Evolutionary conservation across 108 stramenopile species (phyloP), one percentile per base, ranked within the genome.

Genomic region (Bacterosira constricta): DNA sequence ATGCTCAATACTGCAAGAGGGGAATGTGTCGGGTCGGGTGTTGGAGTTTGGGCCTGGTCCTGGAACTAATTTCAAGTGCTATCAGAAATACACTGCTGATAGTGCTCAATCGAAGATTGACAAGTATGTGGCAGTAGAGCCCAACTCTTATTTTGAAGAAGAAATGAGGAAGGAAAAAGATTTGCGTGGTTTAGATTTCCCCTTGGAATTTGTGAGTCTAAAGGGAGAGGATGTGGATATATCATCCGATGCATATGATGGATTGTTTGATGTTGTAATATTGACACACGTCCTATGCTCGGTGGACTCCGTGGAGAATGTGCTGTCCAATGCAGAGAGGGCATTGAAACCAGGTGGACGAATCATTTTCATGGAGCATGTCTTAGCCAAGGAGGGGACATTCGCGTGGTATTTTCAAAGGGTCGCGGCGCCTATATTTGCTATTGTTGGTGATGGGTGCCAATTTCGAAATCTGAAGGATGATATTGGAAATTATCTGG

Each of bases 341-440:
- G 85, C 85, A 12, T 38, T 89, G 37, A 85, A 82, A 51, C 83
- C 83, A n/a, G 85, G 87, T 10, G 88, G 88, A 4, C 79, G 57
- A 51, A 79, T 85, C 23, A 59, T 86, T 9, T 71, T 89, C 29
- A 60, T 81, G 75, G 85, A 86, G 41, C 85, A 86, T 42, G 68
- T 83, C 15, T 15, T 69, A 2, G 83, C 83, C 0, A 1, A 0
- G 3, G 66, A 66, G 6, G 82, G 80, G 3, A 70, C 78, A 10
- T 9, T 15, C 34, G 18, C 38, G 29, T 61, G 58, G 38, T 64
- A 39, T 25, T 21, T 70, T 30, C 85, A 86, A 34, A 30, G 55
- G 4, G 12, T 71, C 11, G 35, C 82, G 13, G 77, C 60, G 31
- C 85, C 85, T 6, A 51, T 83, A 1, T 71, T 80, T 11, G 34